Base-by-base conservation (phyloP, 2,329 filamentous ascomycete genomes). In the Plectosphaerella sp. region DNA sequence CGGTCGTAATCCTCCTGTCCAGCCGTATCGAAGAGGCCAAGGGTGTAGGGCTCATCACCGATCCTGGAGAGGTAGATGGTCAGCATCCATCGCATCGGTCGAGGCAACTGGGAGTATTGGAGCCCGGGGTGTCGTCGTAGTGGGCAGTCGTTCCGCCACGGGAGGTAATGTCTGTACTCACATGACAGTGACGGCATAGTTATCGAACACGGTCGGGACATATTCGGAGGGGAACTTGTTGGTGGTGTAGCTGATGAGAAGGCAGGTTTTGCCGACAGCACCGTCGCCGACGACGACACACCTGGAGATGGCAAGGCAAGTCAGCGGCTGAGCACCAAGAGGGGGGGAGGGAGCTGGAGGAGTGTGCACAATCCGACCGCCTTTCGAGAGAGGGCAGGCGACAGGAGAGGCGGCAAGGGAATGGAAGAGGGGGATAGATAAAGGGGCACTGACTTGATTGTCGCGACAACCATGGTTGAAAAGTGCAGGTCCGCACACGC, bases 201-300 rank as follows among this genome's bases (percentile, higher is more conserved):
- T 99, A 74, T 99, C 94, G 73, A 99, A 99, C 59, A 99, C 94
- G 28, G 94, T 99, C 49, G 94, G 94, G 54, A 99, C 94, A 73
- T 99, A 99, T 92, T 99, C 94, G 65, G 92, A 97, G 36, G 94
- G 94, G 73, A 99, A 99, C 67, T 97, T 97, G 82, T 99, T 99
- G 59, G 94, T 99, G 59, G 94, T 99, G 76, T 99, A 99, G 71
- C 91, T 96, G 77, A 99, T 99, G 69, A 99, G 85, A 59, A 99
- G 85, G 76, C 94, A 99, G 61, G 94, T 99, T 82, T 99, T 99
- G 72, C 94, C 94, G 63, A 99, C 94, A 61, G 94, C 94, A 92
- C 94, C 94, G 74, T 99, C 94, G 71, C 94, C 94, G 66, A 99
- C 94, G 63, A 99, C 94, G 67, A 99, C 94, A 77, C 94, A 99